phyloP scores from a whole-genome alignment of 202 grass and related monocot species.

The Saccharum hybrid region DNA sequence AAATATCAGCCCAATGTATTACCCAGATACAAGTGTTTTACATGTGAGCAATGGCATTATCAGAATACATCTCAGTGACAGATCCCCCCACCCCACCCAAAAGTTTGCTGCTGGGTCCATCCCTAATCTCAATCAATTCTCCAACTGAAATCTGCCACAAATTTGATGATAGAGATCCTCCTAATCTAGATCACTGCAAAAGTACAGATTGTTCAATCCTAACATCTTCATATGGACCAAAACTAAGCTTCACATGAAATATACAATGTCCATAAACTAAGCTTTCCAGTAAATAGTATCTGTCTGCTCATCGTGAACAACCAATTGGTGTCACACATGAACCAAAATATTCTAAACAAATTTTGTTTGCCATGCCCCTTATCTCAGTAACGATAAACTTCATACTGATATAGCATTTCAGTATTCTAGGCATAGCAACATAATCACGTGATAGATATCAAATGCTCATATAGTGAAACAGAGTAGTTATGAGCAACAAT shows the following conservation, averaged over 20 bases:
- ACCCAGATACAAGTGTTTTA: slow-evolving; percentile 7
- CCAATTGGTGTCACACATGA: background rate
- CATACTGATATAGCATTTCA: background rate
- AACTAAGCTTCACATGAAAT: background rate
- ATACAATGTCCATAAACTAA: background rate
- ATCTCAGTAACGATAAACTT: background rate
- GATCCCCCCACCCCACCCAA: background rate
- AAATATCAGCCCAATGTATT: background rate
- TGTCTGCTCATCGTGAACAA: background rate
- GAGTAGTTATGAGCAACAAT: background rate
- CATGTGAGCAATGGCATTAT: background rate
- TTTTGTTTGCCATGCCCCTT: background rate
- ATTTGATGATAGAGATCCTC: background rate
- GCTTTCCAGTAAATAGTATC: background rate
- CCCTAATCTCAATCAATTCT: background rate
- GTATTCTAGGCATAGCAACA: no score
- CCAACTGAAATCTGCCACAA: background rate
- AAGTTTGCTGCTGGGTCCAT: background rate
- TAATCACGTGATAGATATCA: background rate
- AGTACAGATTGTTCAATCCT: background rate
- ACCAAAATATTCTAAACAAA: background rate
- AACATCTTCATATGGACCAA: background rate
- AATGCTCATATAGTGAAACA: background rate
- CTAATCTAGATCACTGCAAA: background rate
- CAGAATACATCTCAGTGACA: background rate